Percentiles rank a stretch among this genome's conserved stretches.
Evolutionary conservation across 2,329 filamentous ascomycete species (phyloP).

Genomic region (Hypomyces perniciosus): DNA sequence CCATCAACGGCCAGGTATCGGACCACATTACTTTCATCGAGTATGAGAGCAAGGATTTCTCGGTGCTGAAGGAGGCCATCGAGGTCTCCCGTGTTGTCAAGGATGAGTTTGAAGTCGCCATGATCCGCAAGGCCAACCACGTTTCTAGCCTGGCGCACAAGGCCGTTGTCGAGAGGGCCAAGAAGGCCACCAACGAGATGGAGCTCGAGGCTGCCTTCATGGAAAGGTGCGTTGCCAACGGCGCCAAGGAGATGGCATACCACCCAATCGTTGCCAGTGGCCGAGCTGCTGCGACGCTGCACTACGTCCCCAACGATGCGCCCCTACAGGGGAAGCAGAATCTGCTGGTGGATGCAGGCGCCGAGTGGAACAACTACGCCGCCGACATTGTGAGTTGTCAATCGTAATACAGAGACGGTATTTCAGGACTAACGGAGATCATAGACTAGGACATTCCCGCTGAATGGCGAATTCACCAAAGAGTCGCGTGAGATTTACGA

Average conservation of each 20-base stretch:
- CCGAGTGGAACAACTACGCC: conserved; percentile 68
- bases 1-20: conserved; percentile 73
- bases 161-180: conserved; percentile 55
- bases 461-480: conserved; percentile 62
- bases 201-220: conserved; percentile 80
- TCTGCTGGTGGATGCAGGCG: conserved; percentile 78
- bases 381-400: conserved; percentile 51
- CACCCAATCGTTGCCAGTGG: conserved; percentile 79
- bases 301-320: conserved; percentile 78
- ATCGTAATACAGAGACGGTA: too few relatives aligned
- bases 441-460: conserved; percentile 80
- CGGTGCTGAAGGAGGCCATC: conserved; percentile 55
- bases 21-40: conserved; percentile 64
- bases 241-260: conserved; percentile 80
- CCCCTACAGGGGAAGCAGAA: conserved; percentile 66
- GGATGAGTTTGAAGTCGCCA: conserved; percentile 66
- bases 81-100: conserved; percentile 65
- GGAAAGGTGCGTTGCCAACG: conserved; percentile 66
- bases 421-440: too few relatives aligned
- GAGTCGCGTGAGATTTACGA: conserved; percentile 72
- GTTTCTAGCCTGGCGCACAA: conserved; percentile 63
- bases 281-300: conserved; percentile 73
- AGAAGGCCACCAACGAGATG: conserved; percentile 65
- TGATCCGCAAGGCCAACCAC: conserved; percentile 66
- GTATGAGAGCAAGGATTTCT: conserved; percentile 59